These are phyloP conservation scores for Cutaneotrichosporon dermatis DNA, from an alignment of 1,284 basidiomycete species.

Conservation along the genomic window DNA sequence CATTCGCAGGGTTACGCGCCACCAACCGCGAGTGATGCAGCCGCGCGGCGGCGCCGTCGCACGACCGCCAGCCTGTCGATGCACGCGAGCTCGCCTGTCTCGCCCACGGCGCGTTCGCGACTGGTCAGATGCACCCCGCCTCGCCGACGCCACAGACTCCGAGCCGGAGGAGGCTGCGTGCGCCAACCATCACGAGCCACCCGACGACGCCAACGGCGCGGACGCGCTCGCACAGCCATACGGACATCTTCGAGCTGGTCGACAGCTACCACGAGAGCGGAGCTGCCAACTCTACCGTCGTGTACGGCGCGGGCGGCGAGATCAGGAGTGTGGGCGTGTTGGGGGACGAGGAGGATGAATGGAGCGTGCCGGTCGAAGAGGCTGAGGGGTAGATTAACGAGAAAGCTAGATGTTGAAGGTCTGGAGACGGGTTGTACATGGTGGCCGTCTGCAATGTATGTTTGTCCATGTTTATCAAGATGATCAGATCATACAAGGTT, in stretches of 20 bases:
- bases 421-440: no score
- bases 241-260: slow-evolving; percentile 43
- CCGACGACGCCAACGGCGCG: slow-evolving; percentile 34
- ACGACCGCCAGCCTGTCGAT: slow-evolving; percentile 19
- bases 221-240: slow-evolving; percentile 38
- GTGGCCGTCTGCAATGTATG: no score
- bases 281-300: slow-evolving; percentile 45
- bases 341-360: slow-evolving; percentile 25
- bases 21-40: not conserved
- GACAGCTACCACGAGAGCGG: slow-evolving; percentile 45
- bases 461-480: no score
- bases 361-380: not conserved
- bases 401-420: no score
- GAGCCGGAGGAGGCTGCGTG: slow-evolving; percentile 29
- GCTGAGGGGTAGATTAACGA: not conserved
- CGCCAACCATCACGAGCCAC: slow-evolving; percentile 26
- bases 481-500: no score
- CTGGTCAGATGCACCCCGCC: slow-evolving; percentile 3
- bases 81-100: slow-evolving; percentile 19
- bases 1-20: not conserved
- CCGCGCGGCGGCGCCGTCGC: slow-evolving; percentile 22
- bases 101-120: slow-evolving; percentile 14
- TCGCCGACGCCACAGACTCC: slow-evolving; percentile 35
- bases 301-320: slow-evolving; percentile 44
- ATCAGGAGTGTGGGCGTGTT: slow-evolving; percentile 38